phyloP scores from a whole-genome alignment of 2,329 filamentous ascomycete species.

The Teratosphaeriaceae sp. region DNA sequence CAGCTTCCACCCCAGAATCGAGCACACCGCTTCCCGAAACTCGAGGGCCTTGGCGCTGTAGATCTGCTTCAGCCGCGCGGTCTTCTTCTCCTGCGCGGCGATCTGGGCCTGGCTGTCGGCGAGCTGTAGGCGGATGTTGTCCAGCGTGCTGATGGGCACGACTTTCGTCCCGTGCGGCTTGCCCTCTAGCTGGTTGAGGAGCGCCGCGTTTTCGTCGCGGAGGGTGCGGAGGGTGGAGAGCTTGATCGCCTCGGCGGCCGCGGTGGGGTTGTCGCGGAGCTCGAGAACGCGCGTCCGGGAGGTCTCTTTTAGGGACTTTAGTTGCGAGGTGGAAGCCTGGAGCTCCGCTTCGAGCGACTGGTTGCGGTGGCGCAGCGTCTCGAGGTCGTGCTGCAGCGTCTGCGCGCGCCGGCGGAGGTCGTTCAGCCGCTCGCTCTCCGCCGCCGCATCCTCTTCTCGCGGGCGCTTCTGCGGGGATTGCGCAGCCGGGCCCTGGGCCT shows the following conservation, averaged over 20 bases:
- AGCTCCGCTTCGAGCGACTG: constrained; percentile 70
- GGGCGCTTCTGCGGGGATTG: constrained; percentile 41
- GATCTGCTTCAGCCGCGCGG: constrained; percentile 81
- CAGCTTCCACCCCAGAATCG: constrained; percentile 86
- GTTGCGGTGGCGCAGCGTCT: constrained; percentile 61
- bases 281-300: constrained; percentile 77
- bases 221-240: constrained; percentile 69
- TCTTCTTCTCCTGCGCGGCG: constrained; percentile 70
- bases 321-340: constrained; percentile 63
- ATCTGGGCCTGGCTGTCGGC: constrained; percentile 46
- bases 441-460: constrained; percentile 43
- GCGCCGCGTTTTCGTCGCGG: constrained; percentile 74
- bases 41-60: constrained; percentile 87
- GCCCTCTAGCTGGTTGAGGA: constrained; percentile 63
- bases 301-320: constrained; percentile 59
- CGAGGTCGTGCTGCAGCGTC: constrained; percentile 71
- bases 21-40: constrained; percentile 92
- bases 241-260: constrained; percentile 79
- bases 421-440: constrained; percentile 65
- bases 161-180: constrained; percentile 43
- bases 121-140: constrained; percentile 68
- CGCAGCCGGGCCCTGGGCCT: constrained; percentile 43
- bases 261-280: constrained; percentile 85
- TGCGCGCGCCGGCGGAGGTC: constrained; percentile 83
- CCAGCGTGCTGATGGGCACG: constrained; percentile 71